A percentile compares a stretch with the other conserved stretches of the same genome.
These are phyloP conservation scores for Monosporascus sp. DNA, from an alignment of 2,329 filamentous ascomycete species.

Conservation along the genomic window DNA sequence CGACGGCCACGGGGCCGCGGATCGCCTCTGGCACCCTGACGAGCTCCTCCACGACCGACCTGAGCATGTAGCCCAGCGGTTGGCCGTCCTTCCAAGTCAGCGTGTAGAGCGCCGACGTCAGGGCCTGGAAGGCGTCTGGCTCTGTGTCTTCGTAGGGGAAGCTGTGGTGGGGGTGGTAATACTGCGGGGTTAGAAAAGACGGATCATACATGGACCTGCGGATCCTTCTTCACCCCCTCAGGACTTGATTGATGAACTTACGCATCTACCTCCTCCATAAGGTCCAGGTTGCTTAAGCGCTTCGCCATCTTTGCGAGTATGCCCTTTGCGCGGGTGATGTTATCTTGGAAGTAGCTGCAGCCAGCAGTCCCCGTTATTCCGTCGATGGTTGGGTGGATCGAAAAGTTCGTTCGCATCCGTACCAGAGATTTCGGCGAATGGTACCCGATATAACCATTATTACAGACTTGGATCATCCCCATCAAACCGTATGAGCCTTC, in stretches of 20 bases:
- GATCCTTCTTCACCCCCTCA: no score
- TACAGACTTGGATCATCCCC: no score
- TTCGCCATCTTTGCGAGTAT: slow-evolving; percentile 16
- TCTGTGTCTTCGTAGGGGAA: slow-evolving; percentile 70
- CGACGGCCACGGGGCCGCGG: slow-evolving; percentile 56
- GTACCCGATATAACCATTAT: no score
- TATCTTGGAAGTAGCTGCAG: background rate
- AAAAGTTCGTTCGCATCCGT: no score
- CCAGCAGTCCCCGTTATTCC: background rate
- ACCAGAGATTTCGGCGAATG: no score
- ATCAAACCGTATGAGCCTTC: no score
- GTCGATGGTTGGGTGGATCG: no score
- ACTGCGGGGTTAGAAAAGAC: slow-evolving; percentile 1
- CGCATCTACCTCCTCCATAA: slow-evolving; percentile 50
- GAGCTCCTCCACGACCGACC: slow-evolving; percentile 45
- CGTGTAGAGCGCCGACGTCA: slow-evolving; percentile 61
- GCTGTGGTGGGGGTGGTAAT: slow-evolving; percentile 35
- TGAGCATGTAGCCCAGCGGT: slow-evolving; percentile 53
- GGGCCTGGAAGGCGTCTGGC: slow-evolving; percentile 48
- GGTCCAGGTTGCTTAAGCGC: slow-evolving; percentile 40
- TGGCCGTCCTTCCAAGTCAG: slow-evolving; percentile 54
- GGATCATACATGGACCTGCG: no score
- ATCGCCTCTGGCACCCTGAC: slow-evolving; percentile 41
- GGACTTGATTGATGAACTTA: slow-evolving; percentile 29
- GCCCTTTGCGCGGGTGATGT: background rate